phyloP scores from a whole-genome alignment of 169 alveolate genomes.

The Perkinsus marinus region DNA sequence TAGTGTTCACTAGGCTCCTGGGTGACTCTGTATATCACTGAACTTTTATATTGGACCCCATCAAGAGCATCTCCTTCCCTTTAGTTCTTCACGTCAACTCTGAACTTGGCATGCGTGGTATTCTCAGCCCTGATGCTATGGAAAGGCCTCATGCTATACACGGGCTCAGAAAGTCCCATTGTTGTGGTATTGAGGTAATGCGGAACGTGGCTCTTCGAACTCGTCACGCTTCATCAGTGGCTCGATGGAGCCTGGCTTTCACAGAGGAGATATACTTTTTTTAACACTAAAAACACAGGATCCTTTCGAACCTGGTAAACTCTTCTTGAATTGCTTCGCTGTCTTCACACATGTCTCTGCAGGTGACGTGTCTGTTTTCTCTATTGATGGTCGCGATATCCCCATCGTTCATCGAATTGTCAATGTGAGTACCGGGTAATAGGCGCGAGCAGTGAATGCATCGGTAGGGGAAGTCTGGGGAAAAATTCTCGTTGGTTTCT shows the following conservation, averaged over 20 bases:
- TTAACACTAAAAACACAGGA: conserved; percentile 14
- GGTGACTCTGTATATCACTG: too few species aligned
- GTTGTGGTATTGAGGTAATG: conserved; percentile 69
- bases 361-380: conserved; percentile 67
- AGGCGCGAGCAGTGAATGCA: too few species aligned
- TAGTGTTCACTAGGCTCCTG: too few species aligned
- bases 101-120: conserved; percentile 18
- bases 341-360: neutral
- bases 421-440: conserved; percentile 44
- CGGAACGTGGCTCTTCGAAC: neutral
- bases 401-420: conserved; percentile 86
- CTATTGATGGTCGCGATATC: conserved; percentile 69
- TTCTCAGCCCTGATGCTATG: conserved; percentile 79
- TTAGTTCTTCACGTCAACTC: neutral
- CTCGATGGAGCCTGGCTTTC: conserved; percentile 83
- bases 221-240: conserved; percentile 47
- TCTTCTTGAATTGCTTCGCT: neutral
- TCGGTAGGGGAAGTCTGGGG: too few species aligned
- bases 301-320: neutral
- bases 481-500: too few species aligned
- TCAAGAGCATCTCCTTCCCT: neutral
- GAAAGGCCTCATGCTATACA: conserved; percentile 68
- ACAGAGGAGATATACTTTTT: conserved; percentile 84
- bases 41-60: too few species aligned
- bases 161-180: conserved; percentile 74